Conservation (phyloP, 108 stramenopile genomes). For the Skeletonema marinoi region DNA sequence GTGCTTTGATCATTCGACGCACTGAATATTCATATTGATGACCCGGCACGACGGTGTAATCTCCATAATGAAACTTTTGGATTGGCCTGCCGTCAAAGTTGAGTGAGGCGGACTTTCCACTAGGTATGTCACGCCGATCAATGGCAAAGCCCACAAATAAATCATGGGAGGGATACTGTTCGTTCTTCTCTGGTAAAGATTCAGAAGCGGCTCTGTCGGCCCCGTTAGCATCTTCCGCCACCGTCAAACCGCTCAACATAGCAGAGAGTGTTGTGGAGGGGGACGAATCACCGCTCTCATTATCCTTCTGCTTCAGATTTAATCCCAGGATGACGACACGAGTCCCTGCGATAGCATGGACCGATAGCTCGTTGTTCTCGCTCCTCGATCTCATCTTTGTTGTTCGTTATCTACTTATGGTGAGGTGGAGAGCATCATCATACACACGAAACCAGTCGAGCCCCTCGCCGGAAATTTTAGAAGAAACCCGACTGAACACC, state of each 20-base stretch:
- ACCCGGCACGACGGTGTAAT: slow-evolving; percentile 30
- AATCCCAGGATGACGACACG: slow-evolving; percentile 16
- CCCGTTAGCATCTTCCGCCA: not conserved
- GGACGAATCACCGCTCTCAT: not conserved
- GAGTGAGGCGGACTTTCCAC: slow-evolving; percentile 19
- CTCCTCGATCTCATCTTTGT: slow-evolving; percentile 15
- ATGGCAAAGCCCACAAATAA: slow-evolving; percentile 37
- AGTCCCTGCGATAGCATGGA: slow-evolving; percentile 21
- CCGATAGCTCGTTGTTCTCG: slow-evolving; percentile 12
- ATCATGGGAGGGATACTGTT: not conserved
- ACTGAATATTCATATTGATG: slow-evolving; percentile 32
- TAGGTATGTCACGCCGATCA: slow-evolving; percentile 18
- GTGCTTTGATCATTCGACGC: slow-evolving; percentile 23
- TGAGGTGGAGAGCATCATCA: not conserved
- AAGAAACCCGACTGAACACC: not conserved
- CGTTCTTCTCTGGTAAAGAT: not conserved
- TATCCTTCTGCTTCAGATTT: slow-evolving; percentile 18
- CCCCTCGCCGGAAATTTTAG: not conserved
- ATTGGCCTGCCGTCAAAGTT: slow-evolving; percentile 34
- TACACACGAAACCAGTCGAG: not conserved
- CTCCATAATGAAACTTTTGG: slow-evolving; percentile 41
- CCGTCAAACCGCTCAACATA: not conserved
- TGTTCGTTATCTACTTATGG: not conserved
- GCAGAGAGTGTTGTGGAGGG: slow-evolving; percentile 2
- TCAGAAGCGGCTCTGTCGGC: not conserved